A percentile compares a stretch with the other conserved stretches of the same genome.
Conservation (phyloP, 106 monocot species). For the Xerophyta viscosa region DNA sequence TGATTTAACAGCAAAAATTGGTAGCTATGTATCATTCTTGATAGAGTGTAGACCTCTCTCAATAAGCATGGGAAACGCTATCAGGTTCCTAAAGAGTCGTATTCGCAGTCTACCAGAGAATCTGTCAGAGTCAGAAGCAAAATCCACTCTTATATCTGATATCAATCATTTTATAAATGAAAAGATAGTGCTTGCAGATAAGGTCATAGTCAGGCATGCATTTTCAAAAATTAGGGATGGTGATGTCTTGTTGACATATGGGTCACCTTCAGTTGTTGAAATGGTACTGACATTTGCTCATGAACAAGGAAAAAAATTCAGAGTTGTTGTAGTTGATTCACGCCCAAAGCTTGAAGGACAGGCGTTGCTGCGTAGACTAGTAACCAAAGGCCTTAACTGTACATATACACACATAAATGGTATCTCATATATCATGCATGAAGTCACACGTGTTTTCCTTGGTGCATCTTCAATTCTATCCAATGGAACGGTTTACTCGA, state of each 20-base stretch:
- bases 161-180: slow-evolving; percentile 88
- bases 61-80: slow-evolving; percentile 97
- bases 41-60: slow-evolving; percentile 93
- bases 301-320: slow-evolving; percentile 68
- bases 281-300: slow-evolving; percentile 72
- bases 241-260: slow-evolving; percentile 90
- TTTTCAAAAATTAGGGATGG: slow-evolving; percentile 85
- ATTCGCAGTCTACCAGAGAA: slow-evolving; percentile 60
- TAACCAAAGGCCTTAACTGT: slow-evolving; percentile 72
- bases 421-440: slow-evolving; percentile 95
- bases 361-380: slow-evolving; percentile 56
- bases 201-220: slow-evolving; percentile 81
- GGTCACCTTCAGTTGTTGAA: slow-evolving; percentile 81
- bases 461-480: slow-evolving; percentile 88
- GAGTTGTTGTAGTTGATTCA: slow-evolving; percentile 85
- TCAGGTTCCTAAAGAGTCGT: slow-evolving; percentile 78
- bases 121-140: slow-evolving; percentile 73
- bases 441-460: slow-evolving; percentile 84
- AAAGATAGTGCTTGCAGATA: slow-evolving; percentile 84
- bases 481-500: slow-evolving; percentile 93
- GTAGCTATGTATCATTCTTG: slow-evolving; percentile 86
- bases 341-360: slow-evolving; percentile 92
- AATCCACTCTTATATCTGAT: slow-evolving; percentile 65
- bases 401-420: slow-evolving; percentile 96
- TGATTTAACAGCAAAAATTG: slow-evolving; percentile 77